These are phyloP conservation scores for Nothophaeocryptopus gaeumannii DNA, from an alignment of 2,329 filamentous ascomycete genomes.

Conservation along the genomic window DNA sequence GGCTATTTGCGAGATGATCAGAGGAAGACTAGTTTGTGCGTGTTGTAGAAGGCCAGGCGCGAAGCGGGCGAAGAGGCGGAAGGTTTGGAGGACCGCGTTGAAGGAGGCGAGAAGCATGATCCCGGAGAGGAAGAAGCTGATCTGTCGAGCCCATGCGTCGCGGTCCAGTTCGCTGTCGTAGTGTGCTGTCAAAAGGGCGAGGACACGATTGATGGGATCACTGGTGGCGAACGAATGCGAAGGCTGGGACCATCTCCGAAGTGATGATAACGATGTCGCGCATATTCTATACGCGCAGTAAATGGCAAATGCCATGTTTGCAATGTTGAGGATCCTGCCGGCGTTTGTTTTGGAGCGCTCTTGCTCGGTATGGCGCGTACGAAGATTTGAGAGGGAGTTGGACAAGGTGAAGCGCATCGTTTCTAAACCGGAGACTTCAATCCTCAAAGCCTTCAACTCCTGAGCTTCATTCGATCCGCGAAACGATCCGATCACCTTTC, in stretches of 20 bases:
- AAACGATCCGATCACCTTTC: conserved; percentile 69
- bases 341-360: conserved; percentile 64
- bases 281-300: conserved; percentile 84
- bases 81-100: conserved; percentile 80
- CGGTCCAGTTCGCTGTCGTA: conserved; percentile 82
- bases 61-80: conserved; percentile 75
- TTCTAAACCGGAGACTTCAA: conserved; percentile 77
- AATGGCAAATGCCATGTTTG: conserved; percentile 66
- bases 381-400: conserved; percentile 62
- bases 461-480: conserved; percentile 61
- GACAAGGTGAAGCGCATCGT: conserved; percentile 73
- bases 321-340: conserved; percentile 63
- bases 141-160: conserved; percentile 77
- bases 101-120: conserved; percentile 79
- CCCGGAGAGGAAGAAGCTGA: conserved; percentile 78
- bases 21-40: conserved; percentile 72
- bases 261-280: conserved; percentile 66
- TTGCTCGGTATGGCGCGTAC: conserved; percentile 61
- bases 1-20: conserved; percentile 75
- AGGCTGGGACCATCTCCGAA: conserved; percentile 55
- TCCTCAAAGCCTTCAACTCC: conserved; percentile 56
- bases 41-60: conserved; percentile 69
- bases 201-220: conserved; percentile 79
- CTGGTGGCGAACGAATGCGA: conserved; percentile 61
- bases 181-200: conserved; percentile 76